Conservation (phyloP, 2,329 filamentous ascomycete genomes). For the Lachnellula hyalina region DNA sequence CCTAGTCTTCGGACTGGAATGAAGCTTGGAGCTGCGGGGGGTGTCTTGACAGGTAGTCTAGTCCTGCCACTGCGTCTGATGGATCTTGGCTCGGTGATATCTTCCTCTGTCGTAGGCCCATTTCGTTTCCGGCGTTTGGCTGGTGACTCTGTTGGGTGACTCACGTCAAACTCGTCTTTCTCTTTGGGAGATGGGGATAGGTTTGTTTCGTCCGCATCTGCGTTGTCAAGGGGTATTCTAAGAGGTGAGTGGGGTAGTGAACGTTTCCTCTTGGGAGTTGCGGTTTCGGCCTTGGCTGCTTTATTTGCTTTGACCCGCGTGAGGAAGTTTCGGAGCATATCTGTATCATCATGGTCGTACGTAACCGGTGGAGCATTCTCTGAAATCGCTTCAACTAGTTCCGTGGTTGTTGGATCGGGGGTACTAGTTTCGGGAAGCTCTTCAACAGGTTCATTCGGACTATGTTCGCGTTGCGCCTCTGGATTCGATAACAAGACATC, state of each 20-base stretch:
- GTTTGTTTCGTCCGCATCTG: slow-evolving; percentile 12
- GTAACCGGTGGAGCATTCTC: slow-evolving; percentile 8
- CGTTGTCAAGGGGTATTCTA: slow-evolving; percentile 24
- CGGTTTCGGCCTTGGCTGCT: slow-evolving; percentile 28
- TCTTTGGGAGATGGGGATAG: slow-evolving; percentile 19
- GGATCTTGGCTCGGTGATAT: slow-evolving; percentile 17
- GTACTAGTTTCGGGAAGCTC: slow-evolving; percentile 8
- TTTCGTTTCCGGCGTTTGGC: slow-evolving; percentile 19
- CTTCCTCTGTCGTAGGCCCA: slow-evolving; percentile 8
- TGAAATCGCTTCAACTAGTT: slow-evolving; percentile 11
- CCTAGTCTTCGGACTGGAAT: slow-evolving; percentile 30
- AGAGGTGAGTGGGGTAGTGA: slow-evolving; percentile 31
- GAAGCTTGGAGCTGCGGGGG: slow-evolving; percentile 24
- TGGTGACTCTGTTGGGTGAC: slow-evolving; percentile 11
- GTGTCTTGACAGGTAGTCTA: slow-evolving; percentile 25
- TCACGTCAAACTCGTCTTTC: slow-evolving; percentile 24
- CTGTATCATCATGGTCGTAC: slow-evolving; percentile 31
- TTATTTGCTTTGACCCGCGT: slow-evolving; percentile 33
- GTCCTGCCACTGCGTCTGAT: slow-evolving; percentile 30
- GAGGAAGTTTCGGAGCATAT: slow-evolving; percentile 34
- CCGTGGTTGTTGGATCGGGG: slow-evolving; percentile 9
- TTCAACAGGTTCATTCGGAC: slow-evolving; percentile 3
- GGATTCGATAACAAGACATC: background rate
- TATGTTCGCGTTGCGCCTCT: background rate
- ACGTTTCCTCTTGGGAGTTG: slow-evolving; percentile 22